Conservation (phyloP, 331 rosid species). For the Dryas integrifolia region DNA sequence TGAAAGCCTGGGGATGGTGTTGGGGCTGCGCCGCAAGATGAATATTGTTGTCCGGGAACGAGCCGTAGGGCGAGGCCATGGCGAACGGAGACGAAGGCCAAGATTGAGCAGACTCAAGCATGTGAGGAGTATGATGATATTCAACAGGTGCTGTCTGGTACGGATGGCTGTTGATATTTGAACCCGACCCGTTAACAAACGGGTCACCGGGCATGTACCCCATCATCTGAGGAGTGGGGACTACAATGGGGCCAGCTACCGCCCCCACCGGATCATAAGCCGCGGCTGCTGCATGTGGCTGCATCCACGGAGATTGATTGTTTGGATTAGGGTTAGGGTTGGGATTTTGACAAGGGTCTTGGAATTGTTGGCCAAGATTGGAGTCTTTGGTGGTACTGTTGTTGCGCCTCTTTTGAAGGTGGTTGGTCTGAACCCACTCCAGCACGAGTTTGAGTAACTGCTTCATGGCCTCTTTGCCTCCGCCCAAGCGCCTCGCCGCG, state of each 20-base stretch:
- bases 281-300: constrained; percentile 10
- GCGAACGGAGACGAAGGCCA: constrained; percentile 59
- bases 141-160: constrained; percentile 25
- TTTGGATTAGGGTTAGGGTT: constrained; percentile 25
- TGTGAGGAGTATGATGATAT: constrained; percentile 32
- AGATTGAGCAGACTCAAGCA: constrained; percentile 53
- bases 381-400: constrained; percentile 3
- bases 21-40: constrained; percentile 7
- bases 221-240: constrained; percentile 20
- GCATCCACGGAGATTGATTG: constrained; percentile 45
- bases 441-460: constrained; percentile 83
- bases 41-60: constrained; percentile 44
- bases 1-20: constrained; percentile 29
- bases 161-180: not conserved
- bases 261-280: constrained; percentile 33
- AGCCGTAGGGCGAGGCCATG: constrained; percentile 36
- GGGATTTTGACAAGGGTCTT: constrained; percentile 47
- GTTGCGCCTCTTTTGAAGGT: constrained; percentile 60
- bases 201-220: constrained; percentile 53
- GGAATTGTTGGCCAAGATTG: constrained; percentile 14
- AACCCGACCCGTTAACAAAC: constrained; percentile 17
- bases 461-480: constrained; percentile 91
- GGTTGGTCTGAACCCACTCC: constrained; percentile 91
- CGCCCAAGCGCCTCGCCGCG: constrained; percentile 83
- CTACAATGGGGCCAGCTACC: not conserved